phyloP scores from a whole-genome alignment of 179 eudicot species.

The Heliamphora pulchella region DNA sequence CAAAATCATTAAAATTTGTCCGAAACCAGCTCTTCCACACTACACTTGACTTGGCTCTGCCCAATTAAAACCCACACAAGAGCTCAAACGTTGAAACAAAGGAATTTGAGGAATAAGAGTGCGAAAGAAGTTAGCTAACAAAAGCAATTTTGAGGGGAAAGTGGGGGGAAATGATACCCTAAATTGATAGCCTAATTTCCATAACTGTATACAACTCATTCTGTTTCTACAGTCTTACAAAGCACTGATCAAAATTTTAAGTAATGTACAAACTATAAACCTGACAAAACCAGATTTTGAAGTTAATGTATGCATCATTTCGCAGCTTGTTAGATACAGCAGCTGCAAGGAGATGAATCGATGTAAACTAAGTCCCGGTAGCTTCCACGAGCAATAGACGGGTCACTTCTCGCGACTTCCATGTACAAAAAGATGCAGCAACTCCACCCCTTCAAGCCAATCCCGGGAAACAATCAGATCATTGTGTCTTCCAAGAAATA shows the following conservation, averaged over 20 bases:
- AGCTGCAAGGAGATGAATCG: slow-evolving; percentile 25
- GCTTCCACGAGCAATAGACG: slow-evolving; percentile 15
- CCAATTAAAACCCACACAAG: background rate
- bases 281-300: background rate
- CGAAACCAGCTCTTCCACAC: too few relatives aligned
- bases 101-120: background rate
- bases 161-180: background rate
- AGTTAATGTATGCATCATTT: slow-evolving; percentile 11
- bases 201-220: background rate
- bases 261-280: slow-evolving; percentile 19
- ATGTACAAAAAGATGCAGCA: slow-evolving; percentile 29
- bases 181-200: slow-evolving; percentile 5
- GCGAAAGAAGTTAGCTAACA: background rate
- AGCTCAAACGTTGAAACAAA: background rate
- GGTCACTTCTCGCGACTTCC: slow-evolving; percentile 12
- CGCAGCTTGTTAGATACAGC: slow-evolving; percentile 55
- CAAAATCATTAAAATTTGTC: too few relatives aligned
- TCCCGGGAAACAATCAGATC: slow-evolving; percentile 27
- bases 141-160: background rate
- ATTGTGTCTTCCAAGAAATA: slow-evolving; percentile 20
- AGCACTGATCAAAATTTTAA: background rate
- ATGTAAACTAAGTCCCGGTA: slow-evolving; percentile 24
- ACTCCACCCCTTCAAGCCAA: slow-evolving; percentile 18
- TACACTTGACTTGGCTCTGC: too few relatives aligned
- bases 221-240: slow-evolving; percentile 10